Conservation (phyloP, 768 basidiomycete genomes). For the Lentinula lateritia region DNA sequence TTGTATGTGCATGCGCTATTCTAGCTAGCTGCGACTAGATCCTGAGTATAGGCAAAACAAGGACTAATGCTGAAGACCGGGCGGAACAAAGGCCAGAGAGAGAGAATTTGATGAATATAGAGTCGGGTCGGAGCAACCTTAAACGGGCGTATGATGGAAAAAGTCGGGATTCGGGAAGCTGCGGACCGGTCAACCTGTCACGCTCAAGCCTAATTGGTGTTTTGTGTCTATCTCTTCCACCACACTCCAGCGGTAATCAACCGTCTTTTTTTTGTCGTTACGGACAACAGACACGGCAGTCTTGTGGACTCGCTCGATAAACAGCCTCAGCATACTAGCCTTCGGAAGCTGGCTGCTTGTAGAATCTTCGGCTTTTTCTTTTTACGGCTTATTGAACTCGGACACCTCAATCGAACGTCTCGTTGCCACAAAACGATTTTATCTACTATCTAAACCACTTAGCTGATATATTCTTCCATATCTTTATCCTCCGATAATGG, state of each 20-base stretch:
- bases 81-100: background rate
- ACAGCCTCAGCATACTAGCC: background rate
- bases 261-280: background rate
- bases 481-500: constrained; percentile 32
- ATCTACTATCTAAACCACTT: background rate
- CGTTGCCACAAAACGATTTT: background rate
- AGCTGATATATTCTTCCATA: background rate
- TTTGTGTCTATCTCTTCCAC: constrained; percentile 1
- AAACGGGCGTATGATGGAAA: background rate
- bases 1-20: no score
- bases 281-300: background rate
- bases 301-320: background rate
- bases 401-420: background rate
- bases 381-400: background rate
- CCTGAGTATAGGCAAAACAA: background rate
- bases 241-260: background rate
- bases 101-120: background rate
- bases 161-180: background rate
- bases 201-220: background rate
- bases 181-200: background rate
- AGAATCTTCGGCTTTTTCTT: background rate
- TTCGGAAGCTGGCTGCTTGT: background rate
- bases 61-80: background rate
- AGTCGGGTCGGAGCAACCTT: background rate
- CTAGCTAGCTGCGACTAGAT: background rate